Evolutionary conservation across 2,329 filamentous ascomycete genomes (phyloP).

Genomic region (Clonostachys chloroleuca): DNA sequence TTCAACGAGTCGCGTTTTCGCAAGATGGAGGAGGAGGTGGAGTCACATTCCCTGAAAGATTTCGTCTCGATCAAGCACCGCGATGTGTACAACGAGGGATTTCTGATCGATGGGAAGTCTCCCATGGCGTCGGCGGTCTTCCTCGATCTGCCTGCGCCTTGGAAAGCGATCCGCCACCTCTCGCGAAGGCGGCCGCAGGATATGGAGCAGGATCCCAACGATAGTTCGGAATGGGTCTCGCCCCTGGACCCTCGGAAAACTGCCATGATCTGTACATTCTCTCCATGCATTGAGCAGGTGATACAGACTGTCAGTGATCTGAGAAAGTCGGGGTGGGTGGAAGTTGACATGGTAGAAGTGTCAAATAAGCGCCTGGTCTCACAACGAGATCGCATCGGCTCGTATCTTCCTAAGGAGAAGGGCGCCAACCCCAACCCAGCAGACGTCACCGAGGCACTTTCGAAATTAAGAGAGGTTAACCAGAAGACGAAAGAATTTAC

Average conservation of each 20-base stretch:
- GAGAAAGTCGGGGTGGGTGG: constrained; percentile 79
- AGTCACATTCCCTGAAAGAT: constrained; percentile 59
- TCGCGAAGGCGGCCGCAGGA: constrained; percentile 43
- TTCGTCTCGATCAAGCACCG: constrained; percentile 72
- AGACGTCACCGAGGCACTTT: constrained; percentile 75
- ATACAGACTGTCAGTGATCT: constrained; percentile 78
- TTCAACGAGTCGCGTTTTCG: constrained; percentile 70
- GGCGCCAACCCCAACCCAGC: constrained; percentile 67
- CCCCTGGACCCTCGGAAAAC: constrained; percentile 68
- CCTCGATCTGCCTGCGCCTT: constrained; percentile 76
- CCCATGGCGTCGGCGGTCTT: constrained; percentile 70
- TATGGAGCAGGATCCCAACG: constrained; percentile 12
- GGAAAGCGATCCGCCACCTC: constrained; percentile 75
- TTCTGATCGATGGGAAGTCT: constrained; percentile 55
- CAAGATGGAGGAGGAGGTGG: constrained; percentile 66
- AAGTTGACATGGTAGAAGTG: constrained; percentile 92
- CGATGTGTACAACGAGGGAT: constrained; percentile 75
- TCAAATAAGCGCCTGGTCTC: constrained; percentile 76
- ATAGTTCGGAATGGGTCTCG: constrained; percentile 39
- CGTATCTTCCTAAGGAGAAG: constrained; percentile 60
- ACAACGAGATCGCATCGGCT: constrained; percentile 73
- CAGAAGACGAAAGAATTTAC: constrained; percentile 64
- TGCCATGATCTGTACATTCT: constrained; percentile 87
- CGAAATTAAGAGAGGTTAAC: constrained; percentile 70
- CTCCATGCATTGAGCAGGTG: constrained; percentile 95